Conservation (phyloP, 495 filamentous ascomycete genomes). For the Aspergillus hancockii region DNA sequence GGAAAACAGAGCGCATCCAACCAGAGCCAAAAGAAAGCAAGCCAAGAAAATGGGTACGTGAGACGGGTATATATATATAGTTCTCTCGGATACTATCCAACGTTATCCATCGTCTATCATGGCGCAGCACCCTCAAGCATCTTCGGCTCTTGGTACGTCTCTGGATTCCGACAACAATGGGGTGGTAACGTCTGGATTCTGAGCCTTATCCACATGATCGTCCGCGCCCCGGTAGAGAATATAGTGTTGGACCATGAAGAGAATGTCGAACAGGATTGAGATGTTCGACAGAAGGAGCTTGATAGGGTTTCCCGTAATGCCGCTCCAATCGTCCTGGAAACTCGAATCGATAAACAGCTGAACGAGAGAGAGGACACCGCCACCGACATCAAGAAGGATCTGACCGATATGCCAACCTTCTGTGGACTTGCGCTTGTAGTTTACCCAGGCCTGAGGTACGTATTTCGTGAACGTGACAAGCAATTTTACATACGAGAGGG, state of each 20-base stretch:
- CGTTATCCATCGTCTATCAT: neutral
- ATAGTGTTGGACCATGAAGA: conserved; percentile 90
- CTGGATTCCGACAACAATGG: conserved; percentile 31
- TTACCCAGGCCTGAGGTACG: conserved; percentile 79
- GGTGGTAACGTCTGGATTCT: conserved; percentile 22
- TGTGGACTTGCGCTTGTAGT: conserved; percentile 81
- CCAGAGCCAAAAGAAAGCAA: neutral
- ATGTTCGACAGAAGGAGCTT: conserved; percentile 86
- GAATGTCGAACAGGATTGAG: conserved; percentile 78
- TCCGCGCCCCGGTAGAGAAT: conserved; percentile 59
- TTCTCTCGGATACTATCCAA: neutral
- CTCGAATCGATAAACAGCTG: conserved; percentile 85
- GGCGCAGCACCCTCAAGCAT: conserved; percentile 5
- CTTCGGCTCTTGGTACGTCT: conserved; percentile 10
- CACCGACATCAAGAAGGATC: conserved; percentile 81
- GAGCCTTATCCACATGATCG: conserved; percentile 5
- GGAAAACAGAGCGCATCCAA: too few species aligned
- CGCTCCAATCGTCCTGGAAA: conserved; percentile 83
- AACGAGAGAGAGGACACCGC: conserved; percentile 77
- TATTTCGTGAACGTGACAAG: conserved; percentile 88
- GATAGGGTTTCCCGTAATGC: conserved; percentile 86
- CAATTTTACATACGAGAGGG: conserved; percentile 84
- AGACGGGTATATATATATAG: neutral
- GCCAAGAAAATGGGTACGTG: too few species aligned
- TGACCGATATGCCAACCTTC: conserved; percentile 83